Evolutionary conservation across 2,329 filamentous ascomycete species (phyloP).

Genomic region (Neoscytalidium dimidiatum): DNA sequence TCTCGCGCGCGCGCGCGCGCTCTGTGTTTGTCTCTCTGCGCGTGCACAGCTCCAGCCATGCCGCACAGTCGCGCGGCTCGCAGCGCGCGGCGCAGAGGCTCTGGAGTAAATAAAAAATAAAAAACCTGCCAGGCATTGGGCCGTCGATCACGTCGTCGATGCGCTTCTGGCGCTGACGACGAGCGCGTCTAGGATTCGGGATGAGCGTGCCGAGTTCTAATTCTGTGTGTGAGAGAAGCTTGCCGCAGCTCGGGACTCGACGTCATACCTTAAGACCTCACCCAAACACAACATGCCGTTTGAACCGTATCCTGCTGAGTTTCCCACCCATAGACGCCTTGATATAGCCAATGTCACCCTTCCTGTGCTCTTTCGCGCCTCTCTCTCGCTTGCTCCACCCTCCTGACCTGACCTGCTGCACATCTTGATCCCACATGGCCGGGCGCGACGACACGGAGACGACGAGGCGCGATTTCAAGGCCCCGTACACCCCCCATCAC

Average conservation of each 20-base stretch:
- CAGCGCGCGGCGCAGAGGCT: no score
- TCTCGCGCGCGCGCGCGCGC: no score
- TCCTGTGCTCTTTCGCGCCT: not conserved
- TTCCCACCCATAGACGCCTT: not conserved
- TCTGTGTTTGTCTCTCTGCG: no score
- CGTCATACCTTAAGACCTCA: not conserved
- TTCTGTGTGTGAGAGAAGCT: not conserved
- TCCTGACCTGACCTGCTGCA: not conserved
- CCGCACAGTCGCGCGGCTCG: no score
- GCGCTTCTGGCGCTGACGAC: no score
- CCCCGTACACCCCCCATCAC: slow-evolving; percentile 46
- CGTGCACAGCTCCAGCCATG: no score
- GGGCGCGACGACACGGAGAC: slow-evolving; percentile 46
- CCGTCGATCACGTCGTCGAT: no score
- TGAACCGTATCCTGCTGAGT: not conserved
- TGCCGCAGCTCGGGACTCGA: not conserved
- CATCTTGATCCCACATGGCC: slow-evolving; percentile 33
- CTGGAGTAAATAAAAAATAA: no score
- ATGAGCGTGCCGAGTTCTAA: not conserved
- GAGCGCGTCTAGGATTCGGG: not conserved
- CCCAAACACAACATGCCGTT: not conserved
- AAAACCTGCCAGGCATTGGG: not conserved
- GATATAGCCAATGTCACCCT: not conserved
- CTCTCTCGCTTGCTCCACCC: not conserved
- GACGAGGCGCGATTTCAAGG: slow-evolving; percentile 38